These are phyloP conservation scores for Lophiotrema nucula DNA, from an alignment of 495 filamentous ascomycete genomes.

Conservation along the genomic window DNA sequence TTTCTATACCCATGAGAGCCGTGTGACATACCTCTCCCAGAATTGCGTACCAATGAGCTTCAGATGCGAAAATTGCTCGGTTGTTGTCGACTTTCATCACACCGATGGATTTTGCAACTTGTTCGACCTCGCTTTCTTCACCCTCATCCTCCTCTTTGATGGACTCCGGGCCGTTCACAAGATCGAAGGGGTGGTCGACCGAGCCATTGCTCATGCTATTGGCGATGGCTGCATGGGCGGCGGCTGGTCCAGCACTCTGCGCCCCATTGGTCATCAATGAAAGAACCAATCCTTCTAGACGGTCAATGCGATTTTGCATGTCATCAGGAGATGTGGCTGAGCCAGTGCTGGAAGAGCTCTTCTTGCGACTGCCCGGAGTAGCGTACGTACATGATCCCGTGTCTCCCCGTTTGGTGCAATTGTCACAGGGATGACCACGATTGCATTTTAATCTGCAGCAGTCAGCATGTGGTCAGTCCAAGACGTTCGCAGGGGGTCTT, in stretches of 20 bases:
- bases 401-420: slow-evolving; percentile 88
- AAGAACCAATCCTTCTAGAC: slow-evolving; percentile 89
- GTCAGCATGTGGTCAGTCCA: slow-evolving; percentile 4
- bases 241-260: slow-evolving; percentile 59
- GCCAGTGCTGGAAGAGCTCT: slow-evolving; percentile 61
- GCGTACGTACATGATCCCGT: slow-evolving; percentile 87
- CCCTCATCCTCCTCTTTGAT: slow-evolving; percentile 54
- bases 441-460: slow-evolving; percentile 81
- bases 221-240: slow-evolving; percentile 62
- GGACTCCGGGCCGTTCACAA: slow-evolving; percentile 56
- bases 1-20: not conserved
- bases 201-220: slow-evolving; percentile 56
- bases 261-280: slow-evolving; percentile 90
- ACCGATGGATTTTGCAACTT: slow-evolving; percentile 87
- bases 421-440: slow-evolving; percentile 86
- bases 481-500: not conserved
- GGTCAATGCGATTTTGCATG: slow-evolving; percentile 98
- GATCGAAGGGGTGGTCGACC: slow-evolving; percentile 46
- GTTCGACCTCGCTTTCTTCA: slow-evolving; percentile 82
- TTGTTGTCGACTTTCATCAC: slow-evolving; percentile 88
- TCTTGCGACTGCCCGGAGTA: slow-evolving; percentile 71
- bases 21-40: slow-evolving; percentile 68
- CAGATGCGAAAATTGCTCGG: slow-evolving; percentile 83
- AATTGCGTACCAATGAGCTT: slow-evolving; percentile 91
- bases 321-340: slow-evolving; percentile 74